Evolutionary conservation across 2,329 filamentous ascomycete species (phyloP).

Genomic region (Cordyceps cicadae): DNA sequence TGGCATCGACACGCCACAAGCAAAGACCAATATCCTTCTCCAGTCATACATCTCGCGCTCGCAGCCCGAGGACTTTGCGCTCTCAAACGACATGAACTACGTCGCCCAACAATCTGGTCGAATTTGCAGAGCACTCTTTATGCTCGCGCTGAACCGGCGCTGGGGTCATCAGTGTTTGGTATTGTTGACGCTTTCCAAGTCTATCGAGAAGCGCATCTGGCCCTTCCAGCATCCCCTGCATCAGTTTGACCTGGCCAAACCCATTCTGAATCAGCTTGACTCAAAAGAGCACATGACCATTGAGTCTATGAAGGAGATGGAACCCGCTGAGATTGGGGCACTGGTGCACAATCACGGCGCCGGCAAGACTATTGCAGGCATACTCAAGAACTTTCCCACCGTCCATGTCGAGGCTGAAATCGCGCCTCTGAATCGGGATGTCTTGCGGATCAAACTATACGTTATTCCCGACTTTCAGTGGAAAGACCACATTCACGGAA

Average conservation of each 20-base stretch:
- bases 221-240: conserved; percentile 89
- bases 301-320: conserved; percentile 86
- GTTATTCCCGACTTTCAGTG: conserved; percentile 86
- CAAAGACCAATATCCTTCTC: conserved; percentile 91
- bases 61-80: conserved; percentile 84
- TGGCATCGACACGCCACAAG: conserved; percentile 62
- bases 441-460: conserved; percentile 80
- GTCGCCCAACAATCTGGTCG: conserved; percentile 91
- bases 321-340: conserved; percentile 77
- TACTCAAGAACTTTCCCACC: conserved; percentile 88
- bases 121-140: conserved; percentile 90
- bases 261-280: conserved; percentile 77
- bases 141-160: conserved; percentile 89
- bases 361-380: conserved; percentile 69
- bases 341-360: conserved; percentile 87
- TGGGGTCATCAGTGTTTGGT: conserved; percentile 97
- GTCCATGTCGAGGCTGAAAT: conserved; percentile 88
- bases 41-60: conserved; percentile 89
- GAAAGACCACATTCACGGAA: conserved; percentile 91
- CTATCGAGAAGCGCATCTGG: conserved; percentile 94
- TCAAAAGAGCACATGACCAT: conserved; percentile 69
- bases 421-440: conserved; percentile 87
- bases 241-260: conserved; percentile 83
- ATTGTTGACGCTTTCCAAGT: conserved; percentile 84
- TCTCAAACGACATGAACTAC: conserved; percentile 87